Evolutionary conservation across 164 flowering plant genomes (phyloP), one percentile per base, ranked within the genome.

Genomic region (Chimonanthus salicifolius): DNA sequence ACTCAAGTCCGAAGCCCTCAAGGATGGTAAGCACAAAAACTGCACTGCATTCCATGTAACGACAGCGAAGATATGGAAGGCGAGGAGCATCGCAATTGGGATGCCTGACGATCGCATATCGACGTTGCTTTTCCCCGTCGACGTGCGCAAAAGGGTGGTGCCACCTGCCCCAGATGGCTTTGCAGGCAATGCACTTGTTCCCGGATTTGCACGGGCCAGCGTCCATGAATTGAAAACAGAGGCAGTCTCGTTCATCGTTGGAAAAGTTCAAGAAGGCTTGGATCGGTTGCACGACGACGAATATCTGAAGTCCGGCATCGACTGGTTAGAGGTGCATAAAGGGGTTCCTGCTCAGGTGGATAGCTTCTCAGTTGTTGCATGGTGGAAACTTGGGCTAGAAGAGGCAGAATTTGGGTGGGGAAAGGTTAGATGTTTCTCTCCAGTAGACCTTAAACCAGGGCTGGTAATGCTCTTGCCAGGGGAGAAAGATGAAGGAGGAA

Each of bases 281-380:
- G 76, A 79, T 65, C 75, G 81, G 47, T 48, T 80, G 69, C 11
- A 15, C 60, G 60, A 4, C 48, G 79, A 82, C 65, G 84, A 77
- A 69, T 82, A 82, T 45, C 75, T 82, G 47, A 75, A 72, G 64
- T 82, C 84, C 15, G 76, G 71, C 18, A 77, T 74, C 49, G 80
- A 80, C 49, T 80, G 80, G 80, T 51, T 77, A 10, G 80, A 80
- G 67, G 77, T 74, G 63, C 58, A 80, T 5, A 66, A 47, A 71
- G 82, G 82, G 16, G 71, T 72, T 51, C 82, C 82, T 63, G 73
- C 79, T 18, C n/a, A 46, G 58, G 76, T 62, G 9, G 67, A 78
- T 46, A 80, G 81, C 75, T 82, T 82, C 74, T 82, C 84, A 3
- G 64, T 82, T 18, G 83, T 78, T 50, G 77, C 77, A 16, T 82